phyloP scores from a whole-genome alignment of 371 early-diverging fungal genomes.

The Mortierella sp. region DNA sequence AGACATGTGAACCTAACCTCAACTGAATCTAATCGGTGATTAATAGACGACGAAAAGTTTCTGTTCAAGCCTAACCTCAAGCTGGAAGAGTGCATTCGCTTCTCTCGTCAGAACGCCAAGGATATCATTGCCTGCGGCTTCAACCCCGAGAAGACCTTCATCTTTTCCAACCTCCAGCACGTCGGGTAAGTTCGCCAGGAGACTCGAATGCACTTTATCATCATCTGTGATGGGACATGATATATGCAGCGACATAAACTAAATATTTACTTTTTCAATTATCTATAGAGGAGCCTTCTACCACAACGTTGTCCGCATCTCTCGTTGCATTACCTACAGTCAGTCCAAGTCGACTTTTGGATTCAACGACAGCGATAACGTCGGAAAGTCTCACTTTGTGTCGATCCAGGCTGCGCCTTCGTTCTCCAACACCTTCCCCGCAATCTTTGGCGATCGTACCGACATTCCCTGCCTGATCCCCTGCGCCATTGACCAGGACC shows the following conservation, averaged over 20 bases:
- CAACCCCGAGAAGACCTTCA: conserved; percentile 98
- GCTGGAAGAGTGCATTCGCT: conserved; percentile 88
- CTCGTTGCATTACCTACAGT: conserved; percentile 87
- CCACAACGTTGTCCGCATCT: conserved; percentile 91
- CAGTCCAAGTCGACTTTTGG: conserved; percentile 94
- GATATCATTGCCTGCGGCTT: conserved; percentile 99
- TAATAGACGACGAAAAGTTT: conserved; percentile 98
- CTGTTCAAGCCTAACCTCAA: conserved; percentile 95
- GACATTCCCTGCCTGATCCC: conserved; percentile 98
- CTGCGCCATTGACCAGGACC: conserved; percentile 99
- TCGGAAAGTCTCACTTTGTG: conserved; percentile 95
- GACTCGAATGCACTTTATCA: not conserved
- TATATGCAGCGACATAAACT: not conserved
- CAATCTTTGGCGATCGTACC: conserved; percentile 92
- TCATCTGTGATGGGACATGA: not conserved
- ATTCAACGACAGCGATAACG: conserved; percentile 83
- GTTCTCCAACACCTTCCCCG: conserved; percentile 95
- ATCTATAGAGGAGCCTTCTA: conserved; percentile 87
- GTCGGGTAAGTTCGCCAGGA: conserved; percentile 76
- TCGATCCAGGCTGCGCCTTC: conserved; percentile 96
- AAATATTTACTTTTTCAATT: not conserved
- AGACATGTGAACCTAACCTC: no score
- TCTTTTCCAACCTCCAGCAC: conserved; percentile 96
- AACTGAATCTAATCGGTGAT: not conserved
- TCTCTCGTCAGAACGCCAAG: conserved; percentile 90